Conservation (phyloP, 805 yeast species). For the Middelhovenomyces tepae region DNA sequence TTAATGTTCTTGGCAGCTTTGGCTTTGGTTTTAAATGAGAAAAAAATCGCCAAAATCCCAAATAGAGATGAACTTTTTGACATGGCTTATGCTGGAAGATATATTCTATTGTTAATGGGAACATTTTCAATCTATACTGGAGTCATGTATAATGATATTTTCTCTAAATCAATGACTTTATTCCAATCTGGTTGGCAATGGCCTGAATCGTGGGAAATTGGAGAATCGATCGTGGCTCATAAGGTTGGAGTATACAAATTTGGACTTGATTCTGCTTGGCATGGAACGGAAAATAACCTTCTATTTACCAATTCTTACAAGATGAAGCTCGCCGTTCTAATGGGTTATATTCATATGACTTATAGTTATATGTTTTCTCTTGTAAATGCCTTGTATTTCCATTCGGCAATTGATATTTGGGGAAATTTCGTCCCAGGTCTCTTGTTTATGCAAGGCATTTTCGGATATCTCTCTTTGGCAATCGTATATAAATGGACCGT, state of each 20-base stretch:
- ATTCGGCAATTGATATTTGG: slow-evolving; percentile 67
- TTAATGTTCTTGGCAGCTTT: slow-evolving; percentile 68
- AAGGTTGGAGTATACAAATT: slow-evolving; percentile 54
- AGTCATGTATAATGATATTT: slow-evolving; percentile 82
- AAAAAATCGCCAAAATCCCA: slow-evolving; percentile 45
- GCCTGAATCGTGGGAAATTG: slow-evolving; percentile 64
- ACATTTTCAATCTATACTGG: slow-evolving; percentile 93
- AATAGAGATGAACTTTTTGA: slow-evolving; percentile 87
- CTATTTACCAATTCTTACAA: slow-evolving; percentile 90
- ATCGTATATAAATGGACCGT: slow-evolving; percentile 91
- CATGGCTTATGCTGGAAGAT: slow-evolving; percentile 92
- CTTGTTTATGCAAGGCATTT: slow-evolving; percentile 91
- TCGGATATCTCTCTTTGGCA: slow-evolving; percentile 80
- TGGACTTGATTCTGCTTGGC: slow-evolving; percentile 96
- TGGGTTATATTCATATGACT: slow-evolving; percentile 94
- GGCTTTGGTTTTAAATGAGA: slow-evolving; percentile 63
- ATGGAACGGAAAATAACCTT: slow-evolving; percentile 86
- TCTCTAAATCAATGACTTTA: slow-evolving; percentile 81
- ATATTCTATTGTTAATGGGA: slow-evolving; percentile 91
- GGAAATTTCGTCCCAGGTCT: slow-evolving; percentile 94
- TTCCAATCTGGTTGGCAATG: slow-evolving; percentile 88
- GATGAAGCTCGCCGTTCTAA: slow-evolving; percentile 89
- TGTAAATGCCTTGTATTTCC: slow-evolving; percentile 63
- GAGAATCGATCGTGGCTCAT: slow-evolving; percentile 59
- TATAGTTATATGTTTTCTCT: slow-evolving; percentile 78